phyloP scores from a whole-genome alignment of 1,284 basidiomycete species.

The Rhodotorula glutinis region DNA sequence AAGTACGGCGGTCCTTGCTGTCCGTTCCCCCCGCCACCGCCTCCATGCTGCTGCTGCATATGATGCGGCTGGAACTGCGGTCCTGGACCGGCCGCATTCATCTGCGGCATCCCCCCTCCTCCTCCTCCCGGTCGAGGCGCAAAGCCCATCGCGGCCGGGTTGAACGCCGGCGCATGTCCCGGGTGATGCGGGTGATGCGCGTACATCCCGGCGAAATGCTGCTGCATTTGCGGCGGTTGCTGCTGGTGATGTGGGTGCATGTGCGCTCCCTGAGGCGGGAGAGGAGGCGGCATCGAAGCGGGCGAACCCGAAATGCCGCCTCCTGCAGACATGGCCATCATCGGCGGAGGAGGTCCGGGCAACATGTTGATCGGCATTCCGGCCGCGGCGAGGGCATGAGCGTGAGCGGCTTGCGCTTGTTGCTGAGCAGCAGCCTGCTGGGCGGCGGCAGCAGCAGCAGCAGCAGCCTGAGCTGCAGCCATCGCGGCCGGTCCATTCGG shows the following conservation, averaged over 20 bases:
- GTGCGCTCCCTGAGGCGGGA: neutral
- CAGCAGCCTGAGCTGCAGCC: neutral
- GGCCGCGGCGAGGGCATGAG: neutral
- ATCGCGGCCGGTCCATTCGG: slow-evolving; percentile 1
- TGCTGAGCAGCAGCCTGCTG: neutral
- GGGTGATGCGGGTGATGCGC: neutral
- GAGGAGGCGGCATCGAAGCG: neutral
- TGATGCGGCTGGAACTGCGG: slow-evolving; percentile 3
- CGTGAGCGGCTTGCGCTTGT: neutral
- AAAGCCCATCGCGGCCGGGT: neutral
- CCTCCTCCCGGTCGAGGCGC: neutral
- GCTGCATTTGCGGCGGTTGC: neutral
- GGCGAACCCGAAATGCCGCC: neutral
- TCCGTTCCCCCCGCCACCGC: too few relatives aligned
- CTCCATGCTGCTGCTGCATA: neutral
- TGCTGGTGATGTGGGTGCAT: slow-evolving; percentile 1
- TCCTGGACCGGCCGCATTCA: neutral
- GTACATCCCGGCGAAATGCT: neutral
- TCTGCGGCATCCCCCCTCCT: neutral
- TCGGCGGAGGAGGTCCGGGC: neutral
- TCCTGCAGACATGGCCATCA: neutral
- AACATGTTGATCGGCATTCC: neutral
- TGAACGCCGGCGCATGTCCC: neutral
- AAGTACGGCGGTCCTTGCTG: neutral
- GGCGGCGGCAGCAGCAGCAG: too few relatives aligned